phyloP scores from a whole-genome alignment of 139 green algal species.

The Chlamydomonas schloesseri region DNA sequence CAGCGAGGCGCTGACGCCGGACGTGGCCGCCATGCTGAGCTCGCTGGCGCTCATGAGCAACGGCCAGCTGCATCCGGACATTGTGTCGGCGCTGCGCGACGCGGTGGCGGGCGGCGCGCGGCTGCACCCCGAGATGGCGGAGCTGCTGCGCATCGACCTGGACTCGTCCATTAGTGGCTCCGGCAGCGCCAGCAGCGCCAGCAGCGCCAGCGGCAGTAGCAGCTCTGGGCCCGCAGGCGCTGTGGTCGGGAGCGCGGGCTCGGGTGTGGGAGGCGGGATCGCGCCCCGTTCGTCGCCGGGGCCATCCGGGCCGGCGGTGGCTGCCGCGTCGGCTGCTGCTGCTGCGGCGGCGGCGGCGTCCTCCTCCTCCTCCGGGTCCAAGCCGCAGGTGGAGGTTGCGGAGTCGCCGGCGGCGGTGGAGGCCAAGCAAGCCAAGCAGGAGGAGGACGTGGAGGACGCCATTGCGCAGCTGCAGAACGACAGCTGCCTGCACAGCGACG shows the following conservation, averaged over 20 bases:
- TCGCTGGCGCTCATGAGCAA: background rate
- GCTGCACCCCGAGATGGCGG: conserved; percentile 43
- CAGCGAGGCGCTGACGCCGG: conserved; percentile 9
- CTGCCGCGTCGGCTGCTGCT: background rate
- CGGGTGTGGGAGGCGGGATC: too few relatives aligned
- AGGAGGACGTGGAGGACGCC: conserved; percentile 3
- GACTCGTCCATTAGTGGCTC: too few relatives aligned
- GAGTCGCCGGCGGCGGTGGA: background rate
- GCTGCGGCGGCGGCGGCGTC: background rate
- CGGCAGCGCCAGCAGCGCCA: background rate
- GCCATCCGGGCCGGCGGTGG: too few relatives aligned
- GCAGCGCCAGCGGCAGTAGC: background rate
- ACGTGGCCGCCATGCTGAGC: conserved; percentile 20
- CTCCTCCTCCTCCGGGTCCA: background rate
- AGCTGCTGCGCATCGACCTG: conserved; percentile 27
- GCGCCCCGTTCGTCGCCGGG: background rate
- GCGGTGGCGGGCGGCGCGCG: conserved; percentile 12
- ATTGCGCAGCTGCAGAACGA: conserved; percentile 20
- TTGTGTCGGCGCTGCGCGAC: conserved; percentile 10
- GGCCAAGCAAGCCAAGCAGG: background rate
- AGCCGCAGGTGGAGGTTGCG: background rate
- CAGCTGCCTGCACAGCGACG: conserved; percentile 33
- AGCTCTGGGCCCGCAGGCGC: background rate
- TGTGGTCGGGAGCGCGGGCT: background rate
- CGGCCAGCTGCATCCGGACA: conserved; percentile 32